These are phyloP conservation scores for Pisolithus albus DNA, from an alignment of 768 basidiomycete species.

Conservation along the genomic window DNA sequence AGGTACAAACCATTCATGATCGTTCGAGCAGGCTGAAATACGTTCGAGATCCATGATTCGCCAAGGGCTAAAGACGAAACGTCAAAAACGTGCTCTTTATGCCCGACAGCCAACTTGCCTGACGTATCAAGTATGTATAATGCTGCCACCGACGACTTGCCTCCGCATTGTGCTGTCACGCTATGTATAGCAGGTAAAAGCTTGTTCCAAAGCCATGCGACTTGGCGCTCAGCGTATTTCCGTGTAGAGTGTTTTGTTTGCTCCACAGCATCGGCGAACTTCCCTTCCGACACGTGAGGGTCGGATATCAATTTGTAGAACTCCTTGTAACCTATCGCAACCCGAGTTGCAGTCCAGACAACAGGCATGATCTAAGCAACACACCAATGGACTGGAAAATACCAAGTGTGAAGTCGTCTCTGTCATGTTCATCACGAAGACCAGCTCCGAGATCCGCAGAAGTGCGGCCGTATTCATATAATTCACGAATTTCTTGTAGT, in stretches of 20 bases:
- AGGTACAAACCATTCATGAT: conserved; percentile 41
- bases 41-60: conserved; percentile 52
- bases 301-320: conserved; percentile 64
- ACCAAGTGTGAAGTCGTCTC: conserved; percentile 56
- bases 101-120: conserved; percentile 30
- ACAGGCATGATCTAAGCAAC: conserved; percentile 3
- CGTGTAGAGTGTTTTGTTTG: conserved; percentile 82
- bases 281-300: conserved; percentile 30
- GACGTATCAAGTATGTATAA: conserved; percentile 66
- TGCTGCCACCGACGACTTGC: conserved; percentile 24
- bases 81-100: neutral
- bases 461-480: conserved; percentile 30
- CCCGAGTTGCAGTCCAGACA: conserved; percentile 1
- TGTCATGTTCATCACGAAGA: neutral
- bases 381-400: conserved; percentile 93
- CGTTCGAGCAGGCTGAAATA: conserved; percentile 42
- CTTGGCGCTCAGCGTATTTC: conserved; percentile 87
- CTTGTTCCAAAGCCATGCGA: conserved; percentile 90
- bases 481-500: conserved; percentile 63
- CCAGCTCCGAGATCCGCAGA: neutral
- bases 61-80: conserved; percentile 37
- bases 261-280: conserved; percentile 54
- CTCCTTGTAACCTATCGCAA: conserved; percentile 77
- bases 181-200: conserved; percentile 66
- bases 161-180: conserved; percentile 30